These are phyloP conservation scores for Picochlorum sp. DNA, from an alignment of 139 green algal genomes.

Conservation along the genomic window DNA sequence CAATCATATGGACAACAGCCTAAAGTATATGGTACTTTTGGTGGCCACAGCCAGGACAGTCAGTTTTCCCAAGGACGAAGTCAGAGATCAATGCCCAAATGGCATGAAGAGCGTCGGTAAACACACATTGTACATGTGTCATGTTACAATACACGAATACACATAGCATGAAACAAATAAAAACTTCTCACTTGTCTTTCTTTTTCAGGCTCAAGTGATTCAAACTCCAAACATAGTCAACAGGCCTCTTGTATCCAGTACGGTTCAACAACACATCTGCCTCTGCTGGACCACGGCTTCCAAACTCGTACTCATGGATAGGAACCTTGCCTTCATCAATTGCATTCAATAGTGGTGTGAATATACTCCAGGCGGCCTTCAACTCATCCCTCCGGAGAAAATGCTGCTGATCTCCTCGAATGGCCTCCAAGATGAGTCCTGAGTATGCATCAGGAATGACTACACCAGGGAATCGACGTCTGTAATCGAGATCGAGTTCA, in stretches of 20 bases:
- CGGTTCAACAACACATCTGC: slow-evolving; percentile 44
- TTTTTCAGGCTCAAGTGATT: background rate
- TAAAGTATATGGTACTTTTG: background rate
- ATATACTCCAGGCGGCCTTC: slow-evolving; percentile 84
- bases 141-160: too few species aligned
- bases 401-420: slow-evolving; percentile 89
- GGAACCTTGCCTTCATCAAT: slow-evolving; percentile 61
- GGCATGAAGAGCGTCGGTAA: slow-evolving; percentile 3
- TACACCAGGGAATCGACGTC: slow-evolving; percentile 31
- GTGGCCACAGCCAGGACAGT: background rate
- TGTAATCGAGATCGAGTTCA: slow-evolving; percentile 81
- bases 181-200: background rate
- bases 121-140: background rate
- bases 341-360: slow-evolving; percentile 81
- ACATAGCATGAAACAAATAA: too few species aligned
- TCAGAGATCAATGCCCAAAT: background rate
- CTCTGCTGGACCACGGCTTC: slow-evolving; percentile 43
- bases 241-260: slow-evolving; percentile 47
- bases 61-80: background rate
- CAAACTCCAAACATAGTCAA: slow-evolving; percentile 42
- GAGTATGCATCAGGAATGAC: slow-evolving; percentile 92
- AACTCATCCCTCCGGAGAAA: slow-evolving; percentile 93
- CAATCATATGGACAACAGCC: background rate
- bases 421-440: slow-evolving; percentile 85
- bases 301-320: slow-evolving; percentile 47